A percentile compares a stretch with the other conserved stretches of the same genome.
Evolutionary conservation across 1,139 yeast species (phyloP).

Genomic region (Yarrowia galli): DNA sequence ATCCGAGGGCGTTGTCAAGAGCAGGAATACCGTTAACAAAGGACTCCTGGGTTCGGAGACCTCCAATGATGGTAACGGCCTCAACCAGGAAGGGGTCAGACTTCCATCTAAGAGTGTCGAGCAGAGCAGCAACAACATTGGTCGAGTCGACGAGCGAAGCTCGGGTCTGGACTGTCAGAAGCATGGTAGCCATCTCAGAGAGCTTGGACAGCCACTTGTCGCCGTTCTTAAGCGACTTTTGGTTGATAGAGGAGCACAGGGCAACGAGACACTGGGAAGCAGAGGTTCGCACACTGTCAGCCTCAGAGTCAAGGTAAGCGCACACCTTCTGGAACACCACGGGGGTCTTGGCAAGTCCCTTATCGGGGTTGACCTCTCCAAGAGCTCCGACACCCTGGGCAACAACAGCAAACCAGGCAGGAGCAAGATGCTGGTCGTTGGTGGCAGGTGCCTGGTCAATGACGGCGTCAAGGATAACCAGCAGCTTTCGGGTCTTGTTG

Average conservation of each 20-base stretch:
- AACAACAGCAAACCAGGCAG: conserved; percentile 93
- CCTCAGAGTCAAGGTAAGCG: conserved; percentile 70
- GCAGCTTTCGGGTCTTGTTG: conserved; percentile 55
- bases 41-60: conserved; percentile 82
- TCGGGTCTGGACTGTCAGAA: conserved; percentile 77
- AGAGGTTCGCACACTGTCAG: conserved; percentile 70
- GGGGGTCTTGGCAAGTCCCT: conserved; percentile 65
- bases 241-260: conserved; percentile 68
- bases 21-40: conserved; percentile 75
- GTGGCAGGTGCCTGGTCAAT: conserved; percentile 81
- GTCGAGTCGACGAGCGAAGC: conserved; percentile 78
- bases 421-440: conserved; percentile 85
- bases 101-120: conserved; percentile 69
- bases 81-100: conserved; percentile 75
- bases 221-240: conserved; percentile 62
- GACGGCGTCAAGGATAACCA: conserved; percentile 70
- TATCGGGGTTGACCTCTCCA: conserved; percentile 63
- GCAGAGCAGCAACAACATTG: conserved; percentile 69
- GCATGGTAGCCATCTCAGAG: conserved; percentile 58
- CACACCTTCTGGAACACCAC: conserved; percentile 64
- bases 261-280: conserved; percentile 91
- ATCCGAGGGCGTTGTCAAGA: conserved; percentile 80
- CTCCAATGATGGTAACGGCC: conserved; percentile 77
- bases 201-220: conserved; percentile 65
- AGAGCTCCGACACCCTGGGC: conserved; percentile 84